Percentiles rank a stretch among this genome's conserved stretches.
Evolutionary conservation across 148 eudicot genomes (phyloP).

Genomic region (Selenicereus undatus): DNA sequence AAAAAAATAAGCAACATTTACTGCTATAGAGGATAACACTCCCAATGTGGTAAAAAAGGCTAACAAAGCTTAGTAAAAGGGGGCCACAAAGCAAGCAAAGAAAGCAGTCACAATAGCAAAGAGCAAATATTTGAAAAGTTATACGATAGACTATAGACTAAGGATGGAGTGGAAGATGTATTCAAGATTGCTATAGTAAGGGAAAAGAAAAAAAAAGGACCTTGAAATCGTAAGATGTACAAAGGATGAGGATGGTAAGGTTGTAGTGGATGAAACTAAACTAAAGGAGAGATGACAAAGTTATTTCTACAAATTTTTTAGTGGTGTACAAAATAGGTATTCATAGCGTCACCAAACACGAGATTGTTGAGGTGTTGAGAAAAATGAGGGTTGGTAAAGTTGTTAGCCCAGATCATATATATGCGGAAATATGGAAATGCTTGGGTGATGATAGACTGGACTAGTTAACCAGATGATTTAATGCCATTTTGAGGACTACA

Average conservation of each 20-base stretch:
- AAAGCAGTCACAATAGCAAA: neutral
- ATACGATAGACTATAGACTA: neutral
- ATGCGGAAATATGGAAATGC: no score
- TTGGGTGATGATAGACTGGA: no score
- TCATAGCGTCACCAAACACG: no score
- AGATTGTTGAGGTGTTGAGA: neutral
- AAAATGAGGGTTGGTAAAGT: neutral
- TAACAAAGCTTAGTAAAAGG: neutral
- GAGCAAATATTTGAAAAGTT: no score
- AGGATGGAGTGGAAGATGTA: neutral
- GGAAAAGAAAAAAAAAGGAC: neutral
- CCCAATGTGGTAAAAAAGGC: neutral
- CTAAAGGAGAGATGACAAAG: no score
- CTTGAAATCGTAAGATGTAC: neutral
- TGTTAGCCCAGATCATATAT: no score
- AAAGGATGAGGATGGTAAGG: neutral
- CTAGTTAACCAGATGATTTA: no score
- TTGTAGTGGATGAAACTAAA: neutral
- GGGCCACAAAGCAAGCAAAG: neutral
- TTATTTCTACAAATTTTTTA: no score
- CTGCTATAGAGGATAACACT: neutral
- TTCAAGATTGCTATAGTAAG: neutral
- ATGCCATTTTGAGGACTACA: no score
- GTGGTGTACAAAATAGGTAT: no score
- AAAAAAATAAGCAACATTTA: no score